phyloP scores from a whole-genome alignment of 768 basidiomycete species.

The Leccinum ochraceum region DNA sequence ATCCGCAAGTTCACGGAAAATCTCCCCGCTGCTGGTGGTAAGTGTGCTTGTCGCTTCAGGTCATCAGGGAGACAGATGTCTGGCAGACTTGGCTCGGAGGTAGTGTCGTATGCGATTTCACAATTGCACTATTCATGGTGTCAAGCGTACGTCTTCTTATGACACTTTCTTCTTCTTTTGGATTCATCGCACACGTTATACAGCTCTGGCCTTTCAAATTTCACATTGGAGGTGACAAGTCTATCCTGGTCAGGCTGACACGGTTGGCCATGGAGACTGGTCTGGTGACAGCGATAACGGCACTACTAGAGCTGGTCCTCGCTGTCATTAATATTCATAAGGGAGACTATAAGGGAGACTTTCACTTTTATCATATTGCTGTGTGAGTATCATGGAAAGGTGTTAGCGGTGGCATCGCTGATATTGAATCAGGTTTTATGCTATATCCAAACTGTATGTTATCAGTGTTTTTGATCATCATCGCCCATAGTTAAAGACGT shows the following conservation, averaged over 20 bases:
- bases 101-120: conserved; percentile 17
- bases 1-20: not conserved
- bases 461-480: not conserved
- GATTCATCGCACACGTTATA: not conserved
- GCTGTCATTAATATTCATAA: not conserved
- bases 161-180: not conserved
- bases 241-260: conserved; percentile 14
- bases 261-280: conserved; percentile 29
- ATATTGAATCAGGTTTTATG: not conserved
- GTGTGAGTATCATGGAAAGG: conserved; percentile 13
- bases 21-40: conserved; percentile 15
- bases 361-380: conserved; percentile 16
- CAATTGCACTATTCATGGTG: conserved; percentile 24
- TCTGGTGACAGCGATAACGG: conserved; percentile 21
- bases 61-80: not conserved
- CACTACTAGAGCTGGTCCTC: conserved; percentile 22
- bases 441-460: not conserved
- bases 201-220: conserved; percentile 19
- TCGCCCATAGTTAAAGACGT: not conserved
- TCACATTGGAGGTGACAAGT: conserved; percentile 5
- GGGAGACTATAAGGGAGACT: no score
- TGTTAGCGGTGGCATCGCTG: not conserved
- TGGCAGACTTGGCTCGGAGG: conserved; percentile 25
- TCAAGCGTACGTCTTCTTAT: conserved; percentile 6
- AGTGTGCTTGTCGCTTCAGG: not conserved